Conservation (phyloP, 83 land plant genomes). For the Thuja plicata region DNA sequence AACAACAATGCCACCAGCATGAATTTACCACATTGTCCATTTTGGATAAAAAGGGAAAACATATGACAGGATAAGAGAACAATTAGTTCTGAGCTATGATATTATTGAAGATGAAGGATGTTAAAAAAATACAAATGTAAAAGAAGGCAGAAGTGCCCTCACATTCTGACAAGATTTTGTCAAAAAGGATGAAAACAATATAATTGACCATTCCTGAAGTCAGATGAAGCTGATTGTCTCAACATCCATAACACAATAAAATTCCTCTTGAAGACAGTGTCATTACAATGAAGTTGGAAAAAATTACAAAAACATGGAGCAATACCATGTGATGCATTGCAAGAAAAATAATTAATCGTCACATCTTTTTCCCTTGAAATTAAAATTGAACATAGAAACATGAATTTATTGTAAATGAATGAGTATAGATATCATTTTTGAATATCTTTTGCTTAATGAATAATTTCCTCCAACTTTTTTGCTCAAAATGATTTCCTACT, state of each 20-base stretch:
- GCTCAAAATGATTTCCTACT: constrained; percentile 9
- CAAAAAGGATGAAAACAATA: neutral
- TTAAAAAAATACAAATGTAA: neutral
- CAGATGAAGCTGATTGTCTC: neutral
- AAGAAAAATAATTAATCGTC: neutral
- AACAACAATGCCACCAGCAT: neutral
- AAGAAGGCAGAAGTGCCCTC: neutral
- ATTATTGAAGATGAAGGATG: neutral
- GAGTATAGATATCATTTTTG: neutral
- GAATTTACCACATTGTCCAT: neutral
- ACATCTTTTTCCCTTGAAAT: neutral
- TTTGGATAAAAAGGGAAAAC: neutral
- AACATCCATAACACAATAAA: neutral
- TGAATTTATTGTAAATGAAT: neutral
- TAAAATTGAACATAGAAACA: neutral
- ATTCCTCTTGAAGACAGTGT: neutral
- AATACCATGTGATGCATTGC: neutral
- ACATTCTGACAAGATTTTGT: neutral
- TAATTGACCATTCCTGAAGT: neutral
- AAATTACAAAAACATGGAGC: neutral
- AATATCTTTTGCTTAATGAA: neutral
- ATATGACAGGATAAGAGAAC: neutral
- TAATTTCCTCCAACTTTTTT: neutral
- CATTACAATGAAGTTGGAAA: neutral
- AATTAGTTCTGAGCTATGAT: neutral